Evolutionary conservation across 1,139 yeast genomes (phyloP).

Genomic region (Yamadazyma membranifaciens): DNA sequence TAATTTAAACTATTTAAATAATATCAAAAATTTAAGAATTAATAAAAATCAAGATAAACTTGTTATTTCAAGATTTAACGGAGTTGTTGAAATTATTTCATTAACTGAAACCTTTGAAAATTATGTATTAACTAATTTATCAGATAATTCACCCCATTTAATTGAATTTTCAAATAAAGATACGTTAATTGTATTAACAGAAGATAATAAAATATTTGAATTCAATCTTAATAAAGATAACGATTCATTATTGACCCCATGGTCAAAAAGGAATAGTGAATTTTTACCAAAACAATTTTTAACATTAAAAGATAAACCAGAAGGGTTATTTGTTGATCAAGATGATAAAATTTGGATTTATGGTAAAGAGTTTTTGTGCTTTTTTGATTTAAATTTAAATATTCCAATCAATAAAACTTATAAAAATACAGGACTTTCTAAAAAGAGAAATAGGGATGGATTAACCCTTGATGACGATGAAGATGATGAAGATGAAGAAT

Average conservation of each 20-base stretch:
- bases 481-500: slow-evolving; percentile 30
- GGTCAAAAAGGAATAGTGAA: slow-evolving; percentile 82
- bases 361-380: slow-evolving; percentile 84
- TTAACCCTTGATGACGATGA: slow-evolving; percentile 43
- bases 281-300: slow-evolving; percentile 67
- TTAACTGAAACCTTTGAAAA: slow-evolving; percentile 29
- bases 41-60: slow-evolving; percentile 43
- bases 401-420: slow-evolving; percentile 44
- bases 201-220: slow-evolving; percentile 75
- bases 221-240: slow-evolving; percentile 30
- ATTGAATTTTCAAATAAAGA: slow-evolving; percentile 50
- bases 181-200: slow-evolving; percentile 64
- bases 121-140: slow-evolving; percentile 46
- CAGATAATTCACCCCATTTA: slow-evolving; percentile 48
- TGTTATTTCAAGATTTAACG: slow-evolving; percentile 53
- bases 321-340: slow-evolving; percentile 59
- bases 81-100: slow-evolving; percentile 57
- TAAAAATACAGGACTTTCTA: slow-evolving; percentile 26
- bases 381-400: slow-evolving; percentile 64
- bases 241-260: slow-evolving; percentile 52
- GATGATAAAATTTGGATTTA: slow-evolving; percentile 64
- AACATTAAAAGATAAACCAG: slow-evolving; percentile 64
- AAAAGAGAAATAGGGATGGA: slow-evolving; percentile 68
- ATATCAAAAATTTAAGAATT: slow-evolving; percentile 52
- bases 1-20: slow-evolving; percentile 34